phyloP scores from a whole-genome alignment of 208 protist species.

The Acanthamoeba culbertsoni region DNA sequence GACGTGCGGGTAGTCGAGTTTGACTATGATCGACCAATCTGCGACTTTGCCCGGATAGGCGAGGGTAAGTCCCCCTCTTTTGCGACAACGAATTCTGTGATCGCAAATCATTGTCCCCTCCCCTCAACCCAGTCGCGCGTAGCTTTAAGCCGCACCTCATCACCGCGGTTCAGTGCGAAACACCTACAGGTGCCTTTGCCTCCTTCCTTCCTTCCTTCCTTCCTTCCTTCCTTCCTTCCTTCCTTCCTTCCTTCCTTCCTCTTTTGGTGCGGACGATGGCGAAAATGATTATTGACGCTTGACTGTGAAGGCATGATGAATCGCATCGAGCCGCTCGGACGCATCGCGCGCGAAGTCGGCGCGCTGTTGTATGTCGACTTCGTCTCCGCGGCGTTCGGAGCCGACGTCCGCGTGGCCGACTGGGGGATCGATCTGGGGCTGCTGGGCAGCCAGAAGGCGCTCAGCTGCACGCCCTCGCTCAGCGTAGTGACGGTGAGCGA shows the following conservation, averaged over 20 bases:
- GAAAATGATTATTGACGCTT: too few species aligned
- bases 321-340: neutral
- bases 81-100: neutral
- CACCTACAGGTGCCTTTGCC: neutral
- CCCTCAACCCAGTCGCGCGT: neutral
- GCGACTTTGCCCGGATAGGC: constrained; percentile 7
- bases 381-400: constrained; percentile 18
- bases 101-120: neutral
- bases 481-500: constrained; percentile 47
- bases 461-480: neutral
- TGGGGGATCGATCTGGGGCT: constrained; percentile 55
- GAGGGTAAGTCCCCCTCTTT: neutral
- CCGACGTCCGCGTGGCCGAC: constrained; percentile 13
- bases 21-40: neutral
- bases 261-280: too few species aligned
- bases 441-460: constrained; percentile 11
- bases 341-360: constrained; percentile 14
- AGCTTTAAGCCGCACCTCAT: constrained; percentile 30
- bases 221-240: neutral
- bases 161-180: constrained; percentile 57
- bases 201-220: neutral
- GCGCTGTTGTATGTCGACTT: constrained; percentile 54
- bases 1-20: constrained; percentile 24
- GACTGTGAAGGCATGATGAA: neutral
- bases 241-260: too few species aligned